Conservation (phyloP, 2,329 filamentous ascomycete species). For the Fusarium citri region DNA sequence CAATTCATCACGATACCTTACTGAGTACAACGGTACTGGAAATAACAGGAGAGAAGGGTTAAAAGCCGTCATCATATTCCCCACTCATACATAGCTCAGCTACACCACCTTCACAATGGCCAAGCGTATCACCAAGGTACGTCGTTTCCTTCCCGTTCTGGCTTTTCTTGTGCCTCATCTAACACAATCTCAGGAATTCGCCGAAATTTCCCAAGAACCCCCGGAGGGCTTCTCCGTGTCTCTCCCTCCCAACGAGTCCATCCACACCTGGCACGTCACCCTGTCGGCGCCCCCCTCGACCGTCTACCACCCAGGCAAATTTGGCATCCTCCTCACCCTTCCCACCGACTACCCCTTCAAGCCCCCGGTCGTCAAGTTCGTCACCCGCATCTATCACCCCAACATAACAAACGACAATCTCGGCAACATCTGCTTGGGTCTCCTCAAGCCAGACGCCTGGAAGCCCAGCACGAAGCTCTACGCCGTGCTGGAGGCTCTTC, state of each 20-base stretch:
- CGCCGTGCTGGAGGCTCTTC: conserved; percentile 81
- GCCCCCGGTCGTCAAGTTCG: conserved; percentile 81
- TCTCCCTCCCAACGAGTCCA: conserved; percentile 60
- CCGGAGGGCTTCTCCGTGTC: conserved; percentile 60
- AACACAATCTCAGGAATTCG: conserved; percentile 60
- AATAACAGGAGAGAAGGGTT: neutral
- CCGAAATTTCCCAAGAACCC: conserved; percentile 61
- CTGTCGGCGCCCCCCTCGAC: conserved; percentile 59
- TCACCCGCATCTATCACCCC: conserved; percentile 93
- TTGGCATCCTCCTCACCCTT: conserved; percentile 77
- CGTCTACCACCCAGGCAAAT: conserved; percentile 73
- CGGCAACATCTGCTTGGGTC: conserved; percentile 86
- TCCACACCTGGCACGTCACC: conserved; percentile 65
- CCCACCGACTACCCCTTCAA: conserved; percentile 92
- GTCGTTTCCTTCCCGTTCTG: neutral
- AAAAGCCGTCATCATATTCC: neutral
- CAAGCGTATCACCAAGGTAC: conserved; percentile 60
- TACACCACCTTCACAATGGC: conserved; percentile 50
- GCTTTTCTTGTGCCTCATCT: neutral
- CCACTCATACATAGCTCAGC: neutral
- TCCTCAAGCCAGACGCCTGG: conserved; percentile 89
- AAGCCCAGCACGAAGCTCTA: conserved; percentile 85
- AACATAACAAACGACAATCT: conserved; percentile 90
- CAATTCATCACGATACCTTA: neutral
- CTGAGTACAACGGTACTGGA: neutral